Conservation (phyloP, 352 stramenopile species). For the Phytophthora pseudosyringae region DNA sequence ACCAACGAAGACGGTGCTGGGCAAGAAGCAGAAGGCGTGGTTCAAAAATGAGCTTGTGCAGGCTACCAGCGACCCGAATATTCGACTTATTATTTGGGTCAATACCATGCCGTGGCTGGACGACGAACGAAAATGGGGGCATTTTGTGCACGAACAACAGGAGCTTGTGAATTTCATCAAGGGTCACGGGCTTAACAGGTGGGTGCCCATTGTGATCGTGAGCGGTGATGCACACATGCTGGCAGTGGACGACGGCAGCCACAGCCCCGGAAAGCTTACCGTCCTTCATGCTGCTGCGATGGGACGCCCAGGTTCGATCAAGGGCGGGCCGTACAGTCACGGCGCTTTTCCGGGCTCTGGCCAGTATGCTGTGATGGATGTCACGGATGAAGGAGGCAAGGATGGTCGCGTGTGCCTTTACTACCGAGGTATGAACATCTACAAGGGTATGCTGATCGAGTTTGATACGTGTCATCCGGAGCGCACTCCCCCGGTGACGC, state of each 20-base stretch:
- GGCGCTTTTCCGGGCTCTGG: slow-evolving; percentile 78
- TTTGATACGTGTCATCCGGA: slow-evolving; percentile 81
- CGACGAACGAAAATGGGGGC: slow-evolving; percentile 88
- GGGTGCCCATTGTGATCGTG: slow-evolving; percentile 81
- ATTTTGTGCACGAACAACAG: slow-evolving; percentile 81
- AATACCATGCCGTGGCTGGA: slow-evolving; percentile 91
- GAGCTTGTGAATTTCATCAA: slow-evolving; percentile 83
- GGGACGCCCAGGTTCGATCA: slow-evolving; percentile 80
- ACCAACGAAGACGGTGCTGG: slow-evolving; percentile 86
- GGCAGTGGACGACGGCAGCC: slow-evolving; percentile 78
- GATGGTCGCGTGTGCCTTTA: slow-evolving; percentile 65
- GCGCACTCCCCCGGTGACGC: slow-evolving; percentile 52
- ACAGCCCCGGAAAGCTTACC: slow-evolving; percentile 79
- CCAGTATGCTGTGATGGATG: slow-evolving; percentile 83
- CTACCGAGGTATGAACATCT: slow-evolving; percentile 71
- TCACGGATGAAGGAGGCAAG: slow-evolving; percentile 76
- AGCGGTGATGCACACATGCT: slow-evolving; percentile 92
- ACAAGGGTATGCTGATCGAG: slow-evolving; percentile 65
- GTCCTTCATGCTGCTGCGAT: slow-evolving; percentile 85
- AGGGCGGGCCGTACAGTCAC: slow-evolving; percentile 90
- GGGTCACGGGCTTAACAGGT: slow-evolving; percentile 65
- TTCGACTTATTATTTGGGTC: slow-evolving; percentile 85
- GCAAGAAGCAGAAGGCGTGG: slow-evolving; percentile 85
- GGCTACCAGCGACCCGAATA: slow-evolving; percentile 55
- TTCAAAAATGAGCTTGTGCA: slow-evolving; percentile 83